Conservation (phyloP, 805 yeast genomes). For the Monosporozyma aquatica region DNA sequence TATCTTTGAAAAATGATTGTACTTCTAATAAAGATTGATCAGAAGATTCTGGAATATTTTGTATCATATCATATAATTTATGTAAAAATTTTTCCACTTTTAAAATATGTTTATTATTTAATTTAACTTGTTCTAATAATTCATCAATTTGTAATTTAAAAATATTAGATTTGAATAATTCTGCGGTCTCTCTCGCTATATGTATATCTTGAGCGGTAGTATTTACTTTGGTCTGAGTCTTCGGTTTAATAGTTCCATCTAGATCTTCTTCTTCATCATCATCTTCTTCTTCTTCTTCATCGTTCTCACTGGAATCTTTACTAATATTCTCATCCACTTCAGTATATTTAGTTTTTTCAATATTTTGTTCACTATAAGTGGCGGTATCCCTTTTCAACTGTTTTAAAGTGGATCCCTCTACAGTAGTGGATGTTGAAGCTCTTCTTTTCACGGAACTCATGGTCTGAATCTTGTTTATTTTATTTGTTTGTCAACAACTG, state of each 20-base stretch:
- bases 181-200: conserved; percentile 87
- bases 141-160: conserved; percentile 95
- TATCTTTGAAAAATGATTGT: conserved; percentile 41
- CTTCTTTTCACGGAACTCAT: conserved; percentile 7
- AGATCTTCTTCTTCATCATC: conserved; percentile 15
- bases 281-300: conserved; percentile 24
- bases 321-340: conserved; percentile 11
- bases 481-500: too few relatives aligned
- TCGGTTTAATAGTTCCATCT: conserved; percentile 8
- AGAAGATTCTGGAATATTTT: conserved; percentile 49
- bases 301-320: conserved; percentile 10
- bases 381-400: conserved; percentile 3
- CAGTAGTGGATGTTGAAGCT: conserved; percentile 5
- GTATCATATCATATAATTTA: conserved; percentile 58
- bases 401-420: not conserved
- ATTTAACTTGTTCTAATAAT: conserved; percentile 65
- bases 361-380: not conserved
- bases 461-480: too few relatives aligned
- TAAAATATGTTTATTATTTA: conserved; percentile 59
- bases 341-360: not conserved
- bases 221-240: conserved; percentile 8
- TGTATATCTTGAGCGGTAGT: conserved; percentile 70
- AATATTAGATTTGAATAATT: conserved; percentile 86
- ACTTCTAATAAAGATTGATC: conserved; percentile 50
- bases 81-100: conserved; percentile 69